A percentile compares a stretch with the other conserved stretches of the same genome.
These are phyloP conservation scores for Akebia trifoliata DNA, from an alignment of 164 flowering plant species.

Conservation along the genomic window DNA sequence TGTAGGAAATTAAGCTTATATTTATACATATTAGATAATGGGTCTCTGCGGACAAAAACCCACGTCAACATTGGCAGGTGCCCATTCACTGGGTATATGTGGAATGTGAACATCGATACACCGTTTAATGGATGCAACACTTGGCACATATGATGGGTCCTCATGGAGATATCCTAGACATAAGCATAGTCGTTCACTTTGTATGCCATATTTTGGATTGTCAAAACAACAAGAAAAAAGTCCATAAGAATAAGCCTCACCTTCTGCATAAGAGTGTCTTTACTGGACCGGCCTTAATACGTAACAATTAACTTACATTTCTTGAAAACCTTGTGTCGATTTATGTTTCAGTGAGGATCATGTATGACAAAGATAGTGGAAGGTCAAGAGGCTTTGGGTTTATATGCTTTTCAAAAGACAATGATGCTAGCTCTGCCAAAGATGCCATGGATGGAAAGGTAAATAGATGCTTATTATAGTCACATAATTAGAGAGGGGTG, in stretches of 20 bases:
- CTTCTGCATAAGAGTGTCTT: too few species aligned
- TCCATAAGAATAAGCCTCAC: too few species aligned
- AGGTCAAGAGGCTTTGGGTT: conserved; percentile 94
- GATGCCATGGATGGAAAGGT: conserved; percentile 95
- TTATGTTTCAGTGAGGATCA: conserved; percentile 50
- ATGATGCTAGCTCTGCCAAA: conserved; percentile 61
- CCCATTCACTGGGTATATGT: too few species aligned
- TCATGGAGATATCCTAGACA: too few species aligned
- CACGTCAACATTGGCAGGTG: too few species aligned
- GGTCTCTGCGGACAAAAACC: background rate
- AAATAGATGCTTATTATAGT: background rate
- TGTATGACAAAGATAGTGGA: conserved; percentile 75
- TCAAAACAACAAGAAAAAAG: too few species aligned
- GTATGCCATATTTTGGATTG: too few species aligned
- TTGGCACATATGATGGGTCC: too few species aligned
- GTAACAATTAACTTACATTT: background rate
- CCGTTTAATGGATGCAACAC: too few species aligned
- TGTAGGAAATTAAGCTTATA: background rate
- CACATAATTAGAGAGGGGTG: background rate
- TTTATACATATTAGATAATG: background rate
- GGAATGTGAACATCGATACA: too few species aligned
- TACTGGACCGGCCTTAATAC: background rate
- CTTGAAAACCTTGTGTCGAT: conserved; percentile 1
- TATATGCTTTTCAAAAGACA: conserved; percentile 53
- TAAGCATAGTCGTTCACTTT: too few species aligned